phyloP scores from a whole-genome alignment of 768 basidiomycete genomes.

The Termitomyces sp. region DNA sequence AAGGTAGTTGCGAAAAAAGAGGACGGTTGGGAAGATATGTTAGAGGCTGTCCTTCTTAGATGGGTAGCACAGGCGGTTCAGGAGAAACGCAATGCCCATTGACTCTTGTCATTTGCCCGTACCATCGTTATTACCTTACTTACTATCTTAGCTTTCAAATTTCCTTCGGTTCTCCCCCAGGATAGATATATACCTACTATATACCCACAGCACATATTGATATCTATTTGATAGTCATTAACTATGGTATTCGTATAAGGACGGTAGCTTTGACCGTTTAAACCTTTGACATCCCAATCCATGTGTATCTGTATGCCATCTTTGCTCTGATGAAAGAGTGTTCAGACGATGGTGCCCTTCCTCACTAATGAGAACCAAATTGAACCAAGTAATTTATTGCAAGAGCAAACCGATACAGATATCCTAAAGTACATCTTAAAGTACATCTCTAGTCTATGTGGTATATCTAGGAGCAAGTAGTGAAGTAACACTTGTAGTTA shows the following conservation, averaged over 20 bases:
- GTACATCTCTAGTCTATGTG: neutral
- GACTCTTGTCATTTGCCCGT: neutral
- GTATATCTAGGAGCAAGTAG: neutral
- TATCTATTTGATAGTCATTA: neutral
- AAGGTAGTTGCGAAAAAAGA: slow-evolving; percentile 68
- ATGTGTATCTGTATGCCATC: neutral
- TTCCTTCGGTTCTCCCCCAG: neutral
- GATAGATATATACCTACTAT: neutral
- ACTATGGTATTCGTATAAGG: neutral
- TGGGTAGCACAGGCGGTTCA: slow-evolving; percentile 71
- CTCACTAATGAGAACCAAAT: neutral
- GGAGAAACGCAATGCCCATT: slow-evolving; percentile 43
- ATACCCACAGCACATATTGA: neutral
- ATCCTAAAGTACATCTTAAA: neutral
- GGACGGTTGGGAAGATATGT: slow-evolving; percentile 78
- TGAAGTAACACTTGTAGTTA: neutral
- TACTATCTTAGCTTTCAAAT: neutral
- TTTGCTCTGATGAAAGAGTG: neutral
- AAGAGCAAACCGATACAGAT: neutral
- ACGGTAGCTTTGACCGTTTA: too few species aligned
- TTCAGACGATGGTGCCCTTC: neutral
- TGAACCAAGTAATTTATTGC: neutral
- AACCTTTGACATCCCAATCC: neutral
- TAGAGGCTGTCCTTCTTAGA: slow-evolving; percentile 52
- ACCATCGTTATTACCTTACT: neutral